Evolutionary conservation across 805 yeast genomes (phyloP).

Genomic region (Danielia oregonensis): DNA sequence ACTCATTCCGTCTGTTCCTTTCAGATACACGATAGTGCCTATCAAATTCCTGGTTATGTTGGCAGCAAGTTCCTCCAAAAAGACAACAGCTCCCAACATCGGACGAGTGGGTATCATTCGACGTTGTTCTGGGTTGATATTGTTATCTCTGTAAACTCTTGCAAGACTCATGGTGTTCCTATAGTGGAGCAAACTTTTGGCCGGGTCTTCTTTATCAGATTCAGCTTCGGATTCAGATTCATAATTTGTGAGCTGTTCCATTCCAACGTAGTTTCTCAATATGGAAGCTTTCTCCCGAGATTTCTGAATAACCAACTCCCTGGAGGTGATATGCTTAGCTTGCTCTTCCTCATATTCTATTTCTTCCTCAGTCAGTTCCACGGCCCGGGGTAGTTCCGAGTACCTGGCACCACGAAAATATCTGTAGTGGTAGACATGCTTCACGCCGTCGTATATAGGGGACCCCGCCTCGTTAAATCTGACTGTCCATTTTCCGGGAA

Average conservation of each 20-base stretch:
- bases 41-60: slow-evolving; percentile 14
- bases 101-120: slow-evolving; percentile 4
- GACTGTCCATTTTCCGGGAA: background rate
- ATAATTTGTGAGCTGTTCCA: too few species aligned
- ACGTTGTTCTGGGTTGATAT: slow-evolving; percentile 2
- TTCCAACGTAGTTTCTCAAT: too few species aligned
- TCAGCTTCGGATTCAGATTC: background rate
- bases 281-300: too few species aligned
- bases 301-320: too few species aligned
- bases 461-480: slow-evolving; percentile 1
- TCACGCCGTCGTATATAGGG: background rate
- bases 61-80: slow-evolving; percentile 19
- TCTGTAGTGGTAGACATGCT: slow-evolving; percentile 8
- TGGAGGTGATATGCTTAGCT: slow-evolving; percentile 19
- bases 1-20: slow-evolving; percentile 5
- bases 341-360: slow-evolving; percentile 43
- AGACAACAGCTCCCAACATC: slow-evolving; percentile 12
- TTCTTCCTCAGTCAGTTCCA: slow-evolving; percentile 46
- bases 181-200: slow-evolving; percentile 3
- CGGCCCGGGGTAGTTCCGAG: slow-evolving; percentile 48
- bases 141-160: slow-evolving; percentile 8
- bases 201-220: background rate
- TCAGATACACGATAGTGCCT: slow-evolving; percentile 10
- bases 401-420: slow-evolving; percentile 23
- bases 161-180: slow-evolving; percentile 2